phyloP scores from a whole-genome alignment of 805 yeast species.

The Nakazawaea wyomingensis region DNA sequence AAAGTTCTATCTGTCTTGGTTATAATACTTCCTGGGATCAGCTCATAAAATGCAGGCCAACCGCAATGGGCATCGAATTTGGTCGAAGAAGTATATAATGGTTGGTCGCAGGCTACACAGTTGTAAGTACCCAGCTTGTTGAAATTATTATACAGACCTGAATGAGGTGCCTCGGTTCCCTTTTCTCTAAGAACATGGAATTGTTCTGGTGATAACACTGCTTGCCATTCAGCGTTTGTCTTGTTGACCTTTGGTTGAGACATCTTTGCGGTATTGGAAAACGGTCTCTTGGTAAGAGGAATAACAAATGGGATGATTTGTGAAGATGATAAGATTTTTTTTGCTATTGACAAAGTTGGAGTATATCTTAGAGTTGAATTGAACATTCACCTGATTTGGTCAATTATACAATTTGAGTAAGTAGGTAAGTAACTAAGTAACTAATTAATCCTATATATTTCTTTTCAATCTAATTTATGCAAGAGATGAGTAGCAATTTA shows the following conservation, averaged over 20 bases:
- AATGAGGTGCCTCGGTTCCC: constrained; percentile 64
- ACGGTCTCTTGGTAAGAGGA: too few relatives aligned
- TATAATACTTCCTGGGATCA: constrained; percentile 72
- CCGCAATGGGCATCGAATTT: constrained; percentile 93
- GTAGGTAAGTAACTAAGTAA: too few relatives aligned
- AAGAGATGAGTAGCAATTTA: too few relatives aligned
- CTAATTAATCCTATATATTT: too few relatives aligned
- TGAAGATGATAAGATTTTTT: too few relatives aligned
- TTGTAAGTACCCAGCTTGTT: constrained; percentile 57
- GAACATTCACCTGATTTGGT: too few relatives aligned
- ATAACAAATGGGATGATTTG: too few relatives aligned
- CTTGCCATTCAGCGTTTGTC: constrained; percentile 70
- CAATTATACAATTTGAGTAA: too few relatives aligned
- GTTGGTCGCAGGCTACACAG: constrained; percentile 83
- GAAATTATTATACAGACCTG: constrained; percentile 55
- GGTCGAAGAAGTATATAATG: constrained; percentile 72
- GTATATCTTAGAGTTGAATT: too few relatives aligned
- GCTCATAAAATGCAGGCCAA: constrained; percentile 96
- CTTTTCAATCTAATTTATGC: too few relatives aligned
- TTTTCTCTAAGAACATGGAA: constrained; percentile 70
- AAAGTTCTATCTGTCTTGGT: constrained; percentile 52
- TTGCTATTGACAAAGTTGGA: too few relatives aligned
- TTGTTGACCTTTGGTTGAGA: constrained; percentile 9
- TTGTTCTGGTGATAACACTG: constrained; percentile 69
- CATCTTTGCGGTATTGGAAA: too few relatives aligned